Percentiles rank a stretch among this genome's conserved stretches.
These are phyloP conservation scores for Metschnikowia proteae DNA, from an alignment of 805 yeast genomes.

Conservation along the genomic window DNA sequence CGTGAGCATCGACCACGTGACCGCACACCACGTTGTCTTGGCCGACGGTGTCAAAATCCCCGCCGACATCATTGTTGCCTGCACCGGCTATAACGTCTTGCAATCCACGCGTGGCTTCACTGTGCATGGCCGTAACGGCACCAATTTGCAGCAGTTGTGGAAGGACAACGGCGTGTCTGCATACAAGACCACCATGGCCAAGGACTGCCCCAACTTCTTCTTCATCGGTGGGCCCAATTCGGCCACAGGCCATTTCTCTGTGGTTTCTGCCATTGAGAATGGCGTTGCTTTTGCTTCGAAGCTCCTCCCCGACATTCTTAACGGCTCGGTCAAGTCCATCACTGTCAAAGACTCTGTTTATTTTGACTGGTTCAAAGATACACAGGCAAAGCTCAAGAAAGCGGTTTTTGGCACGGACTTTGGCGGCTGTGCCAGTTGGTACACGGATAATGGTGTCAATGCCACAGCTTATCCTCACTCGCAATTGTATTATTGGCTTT, in stretches of 20 bases:
- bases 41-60: slow-evolving; percentile 25
- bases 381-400: slow-evolving; percentile 24
- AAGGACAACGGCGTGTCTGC: slow-evolving; percentile 30
- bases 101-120: slow-evolving; percentile 18
- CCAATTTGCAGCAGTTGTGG: slow-evolving; percentile 25
- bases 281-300: slow-evolving; percentile 23
- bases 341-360: slow-evolving; percentile 31
- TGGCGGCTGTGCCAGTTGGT: slow-evolving; percentile 44
- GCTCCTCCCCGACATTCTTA: slow-evolving; percentile 25
- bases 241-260: slow-evolving; percentile 42
- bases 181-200: slow-evolving; percentile 31
- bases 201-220: slow-evolving; percentile 34
- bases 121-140: slow-evolving; percentile 27
- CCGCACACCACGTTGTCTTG: slow-evolving; percentile 28
- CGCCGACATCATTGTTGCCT: slow-evolving; percentile 40
- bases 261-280: slow-evolving; percentile 37
- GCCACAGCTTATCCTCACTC: slow-evolving; percentile 36
- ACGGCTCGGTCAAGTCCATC: slow-evolving; percentile 27
- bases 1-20: slow-evolving; percentile 23
- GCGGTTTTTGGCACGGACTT: slow-evolving; percentile 36
- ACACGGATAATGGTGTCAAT: slow-evolving; percentile 26
- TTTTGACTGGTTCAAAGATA: slow-evolving; percentile 30
- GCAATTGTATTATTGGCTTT: slow-evolving; percentile 29
- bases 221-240: slow-evolving; percentile 39
- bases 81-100: slow-evolving; percentile 37